Percentiles rank a stretch among this genome's conserved stretches.
Evolutionary conservation across 495 filamentous ascomycete genomes (phyloP).

Genomic region (Endocarpon pusillum): DNA sequence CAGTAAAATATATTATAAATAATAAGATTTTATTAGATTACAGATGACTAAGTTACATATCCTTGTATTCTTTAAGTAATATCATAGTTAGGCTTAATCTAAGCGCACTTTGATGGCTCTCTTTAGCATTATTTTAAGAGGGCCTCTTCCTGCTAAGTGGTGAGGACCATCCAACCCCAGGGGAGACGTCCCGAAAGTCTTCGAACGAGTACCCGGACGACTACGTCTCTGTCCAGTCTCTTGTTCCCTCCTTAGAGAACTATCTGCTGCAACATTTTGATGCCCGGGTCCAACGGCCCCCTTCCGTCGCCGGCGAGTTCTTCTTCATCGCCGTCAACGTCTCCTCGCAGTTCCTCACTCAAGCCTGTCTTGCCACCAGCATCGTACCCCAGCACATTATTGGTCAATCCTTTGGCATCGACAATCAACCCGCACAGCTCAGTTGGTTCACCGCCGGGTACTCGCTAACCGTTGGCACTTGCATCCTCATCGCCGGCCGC

Average conservation of each 20-base stretch:
- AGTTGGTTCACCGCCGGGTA: constrained; percentile 35
- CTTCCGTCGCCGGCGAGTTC: constrained; percentile 20
- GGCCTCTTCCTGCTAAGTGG: no score
- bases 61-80: no score
- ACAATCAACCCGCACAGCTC: constrained; percentile 19
- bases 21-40: no score
- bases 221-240: neutral
- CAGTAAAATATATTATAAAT: no score
- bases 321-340: constrained; percentile 28
- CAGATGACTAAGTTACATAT: no score
- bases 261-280: neutral
- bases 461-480: constrained; percentile 41
- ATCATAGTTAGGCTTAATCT: no score
- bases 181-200: neutral
- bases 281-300: constrained; percentile 5
- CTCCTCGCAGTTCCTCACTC: constrained; percentile 31
- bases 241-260: neutral
- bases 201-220: neutral
- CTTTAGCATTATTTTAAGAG: no score
- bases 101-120: no score
- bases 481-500: constrained; percentile 45
- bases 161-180: neutral
- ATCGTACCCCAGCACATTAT: constrained; percentile 28
- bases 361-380: constrained; percentile 23
- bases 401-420: constrained; percentile 25